phyloP scores from a whole-genome alignment of 805 yeast genomes.

The Saccharomyces kudriavzevii region DNA sequence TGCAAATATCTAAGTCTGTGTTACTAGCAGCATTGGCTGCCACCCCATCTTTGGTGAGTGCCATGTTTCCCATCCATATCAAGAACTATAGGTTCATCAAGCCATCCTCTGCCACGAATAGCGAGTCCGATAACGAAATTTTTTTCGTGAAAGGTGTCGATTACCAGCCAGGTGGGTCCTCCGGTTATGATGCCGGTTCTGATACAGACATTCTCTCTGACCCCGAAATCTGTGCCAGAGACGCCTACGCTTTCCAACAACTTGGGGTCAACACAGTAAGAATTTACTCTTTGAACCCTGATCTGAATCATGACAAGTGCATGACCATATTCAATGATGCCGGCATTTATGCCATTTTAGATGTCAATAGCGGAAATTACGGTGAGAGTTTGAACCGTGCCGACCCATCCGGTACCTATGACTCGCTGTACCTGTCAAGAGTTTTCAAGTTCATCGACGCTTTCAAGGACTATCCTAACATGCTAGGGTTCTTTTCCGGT shows the following conservation, averaged over 20 bases:
- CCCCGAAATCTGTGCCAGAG: conserved; percentile 65
- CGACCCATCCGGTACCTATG: conserved; percentile 64
- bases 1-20: conserved; percentile 6
- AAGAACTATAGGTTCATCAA: conserved; percentile 52
- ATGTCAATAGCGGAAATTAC: conserved; percentile 67
- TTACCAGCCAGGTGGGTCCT: conserved; percentile 91
- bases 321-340: conserved; percentile 84
- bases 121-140: conserved; percentile 40
- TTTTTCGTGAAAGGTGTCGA: conserved; percentile 83
- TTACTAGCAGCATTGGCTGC: conserved; percentile 10
- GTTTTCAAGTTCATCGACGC: conserved; percentile 81
- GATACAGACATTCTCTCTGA: conserved; percentile 64
- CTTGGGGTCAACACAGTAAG: conserved; percentile 81
- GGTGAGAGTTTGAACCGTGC: conserved; percentile 66
- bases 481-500: conserved; percentile 83
- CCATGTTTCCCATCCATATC: conserved; percentile 49
- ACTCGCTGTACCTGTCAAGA: conserved; percentile 58
- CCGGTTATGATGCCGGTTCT: conserved; percentile 33
- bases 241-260: conserved; percentile 67
- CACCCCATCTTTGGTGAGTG: conserved; percentile 25
- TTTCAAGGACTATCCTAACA: conserved; percentile 75
- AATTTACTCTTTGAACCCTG: conserved; percentile 76
- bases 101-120: conserved; percentile 36
- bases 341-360: conserved; percentile 81
- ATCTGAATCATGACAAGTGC: conserved; percentile 81